Base-by-base conservation (phyloP, 1,284 basidiomycete genomes). In the Agroathelia rolfsii region DNA sequence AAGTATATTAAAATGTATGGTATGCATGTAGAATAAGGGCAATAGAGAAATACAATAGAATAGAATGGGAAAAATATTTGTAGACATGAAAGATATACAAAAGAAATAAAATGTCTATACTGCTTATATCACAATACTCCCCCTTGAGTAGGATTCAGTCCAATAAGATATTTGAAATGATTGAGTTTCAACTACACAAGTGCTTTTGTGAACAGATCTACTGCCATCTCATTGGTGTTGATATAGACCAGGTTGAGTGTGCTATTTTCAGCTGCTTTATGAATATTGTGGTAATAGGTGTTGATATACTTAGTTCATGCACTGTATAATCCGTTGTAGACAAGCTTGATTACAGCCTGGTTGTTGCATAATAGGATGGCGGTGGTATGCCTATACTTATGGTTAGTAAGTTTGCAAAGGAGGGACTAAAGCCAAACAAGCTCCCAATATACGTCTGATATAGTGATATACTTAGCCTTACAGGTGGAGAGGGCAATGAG, bases 241-340 rank as follows among this genome's bases (percentile, higher is more conserved):
- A 41, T 38, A 28, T 44, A 35, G 17, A 18, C 23, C 26, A 45
- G 22, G 5, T 25, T 18, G 19, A 40, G 33, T 15, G 31, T 14
- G 15, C 35, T 39, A 28, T 24, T 24, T 13, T 27, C 28, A 16
- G 44, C 36, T 7, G 7, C 20, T 7, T 56, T 52, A 0, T 53
- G 47, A 19, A 58, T 36, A 18, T 42, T 48, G 37, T 58, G 58
- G 32, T 52, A 42, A 2, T 30, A 24, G 21, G 54, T 44, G 30
- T 55, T 47, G 28, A 59, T 55, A 39, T 61, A 56, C 34, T 58
- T 58, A n/a, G 50, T 36, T 5, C 45, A 32, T 2, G 38, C 28
- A 31, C 50, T 45, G 16, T 20, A 36, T 2, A 39, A 25, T 0
- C 49, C 45, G 18, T 55, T 51, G 5, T 43, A 24, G 4, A 50